phyloP scores from a whole-genome alignment of 2,329 filamentous ascomycete genomes.

The Arachnopeziza araneosa region DNA sequence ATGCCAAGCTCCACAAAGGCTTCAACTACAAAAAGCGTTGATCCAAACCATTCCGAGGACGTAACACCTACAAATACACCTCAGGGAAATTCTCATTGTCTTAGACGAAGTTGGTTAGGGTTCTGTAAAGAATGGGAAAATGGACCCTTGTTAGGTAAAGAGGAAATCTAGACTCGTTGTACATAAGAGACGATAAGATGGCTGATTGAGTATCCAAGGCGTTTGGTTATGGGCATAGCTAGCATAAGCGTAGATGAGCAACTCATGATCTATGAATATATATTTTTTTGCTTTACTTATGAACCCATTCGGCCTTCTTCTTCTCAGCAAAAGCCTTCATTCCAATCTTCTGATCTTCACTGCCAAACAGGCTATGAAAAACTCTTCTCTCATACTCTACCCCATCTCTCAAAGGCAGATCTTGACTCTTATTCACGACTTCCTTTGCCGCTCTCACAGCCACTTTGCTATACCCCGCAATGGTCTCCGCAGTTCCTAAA shows the following conservation, averaged over 20 bases:
- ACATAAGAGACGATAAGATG: background rate
- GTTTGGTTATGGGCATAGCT: background rate
- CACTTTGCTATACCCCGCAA: slow-evolving; percentile 82
- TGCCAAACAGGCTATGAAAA: slow-evolving; percentile 91
- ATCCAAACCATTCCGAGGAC: slow-evolving; percentile 19
- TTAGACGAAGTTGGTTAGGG: slow-evolving; percentile 23
- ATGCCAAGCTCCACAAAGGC: slow-evolving; percentile 16
- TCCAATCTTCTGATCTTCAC: slow-evolving; percentile 93
- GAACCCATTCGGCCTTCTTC: slow-evolving; percentile 84
- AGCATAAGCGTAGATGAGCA: background rate
- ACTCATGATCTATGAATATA: background rate
- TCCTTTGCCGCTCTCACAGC: slow-evolving; percentile 89
- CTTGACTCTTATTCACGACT: slow-evolving; percentile 99
- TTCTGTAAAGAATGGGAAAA: slow-evolving; percentile 25
- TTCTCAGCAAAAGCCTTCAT: slow-evolving; percentile 95
- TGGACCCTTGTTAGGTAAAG: slow-evolving; percentile 8
- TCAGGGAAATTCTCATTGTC: slow-evolving; percentile 16
- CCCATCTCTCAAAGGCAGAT: slow-evolving; percentile 78
- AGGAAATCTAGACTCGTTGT: slow-evolving; percentile 27
- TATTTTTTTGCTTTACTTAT: slow-evolving; percentile 48
- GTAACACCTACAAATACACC: slow-evolving; percentile 12
- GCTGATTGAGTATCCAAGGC: background rate
- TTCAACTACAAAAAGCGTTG: slow-evolving; percentile 21
- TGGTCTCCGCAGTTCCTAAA: slow-evolving; percentile 78
- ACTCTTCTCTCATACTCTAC: slow-evolving; percentile 91